A percentile compares a stretch with the other conserved stretches of the same genome.
phyloP scores from a whole-genome alignment of 164 flowering plant species.

The Kingdonia uniflora region DNA sequence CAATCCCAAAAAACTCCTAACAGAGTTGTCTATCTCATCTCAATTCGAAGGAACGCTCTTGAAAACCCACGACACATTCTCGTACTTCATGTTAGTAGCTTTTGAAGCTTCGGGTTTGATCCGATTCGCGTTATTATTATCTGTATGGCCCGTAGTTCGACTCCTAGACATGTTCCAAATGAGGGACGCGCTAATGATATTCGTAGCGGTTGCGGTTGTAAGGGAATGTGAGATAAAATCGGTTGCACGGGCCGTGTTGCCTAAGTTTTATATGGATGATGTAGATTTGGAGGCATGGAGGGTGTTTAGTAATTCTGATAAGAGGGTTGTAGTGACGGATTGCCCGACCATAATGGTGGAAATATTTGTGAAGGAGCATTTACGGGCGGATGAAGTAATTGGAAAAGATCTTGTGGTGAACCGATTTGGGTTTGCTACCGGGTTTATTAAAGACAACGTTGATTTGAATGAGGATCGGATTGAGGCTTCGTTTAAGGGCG shows the following conservation, averaged over 20 bases:
- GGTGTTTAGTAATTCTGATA: constrained; percentile 42
- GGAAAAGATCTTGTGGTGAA: constrained; percentile 59
- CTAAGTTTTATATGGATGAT: constrained; percentile 90
- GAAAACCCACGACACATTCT: constrained; percentile 49
- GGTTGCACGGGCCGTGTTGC: constrained; percentile 86
- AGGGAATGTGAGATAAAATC: constrained; percentile 52
- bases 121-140: constrained; percentile 53
- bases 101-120: constrained; percentile 82
- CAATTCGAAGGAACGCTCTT: constrained; percentile 77
- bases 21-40: constrained; percentile 40
- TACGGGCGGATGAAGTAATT: constrained; percentile 59
- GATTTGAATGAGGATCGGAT: constrained; percentile 21
- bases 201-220: constrained; percentile 59
- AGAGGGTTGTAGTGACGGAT: constrained; percentile 62
- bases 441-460: constrained; percentile 31
- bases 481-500: constrained; percentile 26
- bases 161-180: constrained; percentile 34
- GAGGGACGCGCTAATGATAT: constrained; percentile 39
- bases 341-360: constrained; percentile 77
- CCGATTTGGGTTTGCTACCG: constrained; percentile 78
- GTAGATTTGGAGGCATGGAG: constrained; percentile 69
- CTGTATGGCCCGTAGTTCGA: constrained; percentile 59
- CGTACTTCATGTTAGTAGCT: constrained; percentile 92
- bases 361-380: constrained; percentile 75
- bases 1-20: not conserved